Evolutionary conservation across 2,329 filamentous ascomycete genomes (phyloP).

Genomic region (Pseudogymnoascus sp.): DNA sequence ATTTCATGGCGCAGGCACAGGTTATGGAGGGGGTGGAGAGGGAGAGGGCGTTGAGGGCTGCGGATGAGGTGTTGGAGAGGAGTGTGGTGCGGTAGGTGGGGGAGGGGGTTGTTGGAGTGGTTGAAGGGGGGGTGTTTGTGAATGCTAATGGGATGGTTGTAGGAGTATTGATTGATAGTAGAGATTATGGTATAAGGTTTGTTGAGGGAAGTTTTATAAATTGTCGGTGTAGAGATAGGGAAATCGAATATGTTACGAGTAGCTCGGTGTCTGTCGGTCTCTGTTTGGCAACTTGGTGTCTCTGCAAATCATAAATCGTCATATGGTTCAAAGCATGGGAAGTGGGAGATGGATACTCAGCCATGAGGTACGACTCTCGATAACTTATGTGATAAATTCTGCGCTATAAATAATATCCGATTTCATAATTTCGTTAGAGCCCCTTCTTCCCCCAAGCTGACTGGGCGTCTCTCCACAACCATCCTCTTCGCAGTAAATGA

Average conservation of each 20-base stretch:
- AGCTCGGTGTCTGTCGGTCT: background rate
- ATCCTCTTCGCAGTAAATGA: background rate
- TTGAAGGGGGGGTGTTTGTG: background rate
- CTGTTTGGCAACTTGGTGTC: too few relatives aligned
- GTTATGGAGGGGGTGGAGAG: conserved; percentile 17
- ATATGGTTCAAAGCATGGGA: background rate
- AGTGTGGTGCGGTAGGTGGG: background rate
- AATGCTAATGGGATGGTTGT: background rate
- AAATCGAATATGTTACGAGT: background rate
- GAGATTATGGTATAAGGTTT: background rate
- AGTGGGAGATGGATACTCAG: background rate
- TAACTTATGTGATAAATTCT: background rate
- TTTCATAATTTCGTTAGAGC: background rate
- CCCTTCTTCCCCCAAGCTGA: background rate
- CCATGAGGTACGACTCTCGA: background rate
- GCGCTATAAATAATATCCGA: background rate
- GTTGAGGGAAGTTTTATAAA: background rate
- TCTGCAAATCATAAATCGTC: background rate
- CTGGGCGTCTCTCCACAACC: background rate
- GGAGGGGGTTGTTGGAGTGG: too few relatives aligned
- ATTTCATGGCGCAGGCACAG: conserved; percentile 16
- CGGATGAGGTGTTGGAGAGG: conserved; percentile 1
- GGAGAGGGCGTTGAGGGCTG: conserved; percentile 16
- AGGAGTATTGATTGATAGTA: background rate
- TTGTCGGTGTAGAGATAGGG: background rate